Evolutionary conservation across 2,329 filamentous ascomycete genomes (phyloP), one percentile per base, ranked within the genome.

Genomic region (Xylariaceae sp.): DNA sequence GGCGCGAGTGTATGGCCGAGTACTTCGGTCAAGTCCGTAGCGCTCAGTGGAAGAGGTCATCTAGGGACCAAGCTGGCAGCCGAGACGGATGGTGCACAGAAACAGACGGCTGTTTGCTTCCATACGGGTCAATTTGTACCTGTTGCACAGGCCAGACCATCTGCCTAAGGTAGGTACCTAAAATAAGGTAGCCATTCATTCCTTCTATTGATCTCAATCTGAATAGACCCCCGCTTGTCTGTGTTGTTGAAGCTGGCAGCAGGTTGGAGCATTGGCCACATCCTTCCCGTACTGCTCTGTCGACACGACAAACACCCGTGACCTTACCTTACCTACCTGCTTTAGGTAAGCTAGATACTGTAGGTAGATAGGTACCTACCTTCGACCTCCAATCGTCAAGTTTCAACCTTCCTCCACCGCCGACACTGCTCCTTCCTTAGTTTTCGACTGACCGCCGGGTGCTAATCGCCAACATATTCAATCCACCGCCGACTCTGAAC

Each of bases 11-110:
- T 37, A 21, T 18, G 35, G 7, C 18, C 13, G n/a, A 18, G 13
- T 15, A 6, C 35, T 18, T 15, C n/a, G 7, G 35, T n/a, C n/a
- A n/a, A n/a, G n/a, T n/a, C n/a, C n/a, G n/a, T n/a, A n/a, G n/a
- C n/a, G n/a, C n/a, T n/a, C n/a, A n/a, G n/a, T n/a, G n/a, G n/a
- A n/a, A n/a, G 23, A 23, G 24, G 33, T 27, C 15, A 7, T 33
- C 15, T 20, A 11, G 27, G 35, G 16, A 35, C 32, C 8, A 55
- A 51, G 53, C 32, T 43, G 37, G 53, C 39, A 55, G 47, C 53
- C 53, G 53, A 55, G 47, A 55, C 47, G 52, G 53, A 47, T 46
- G 36, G 32, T n/a, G 45, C 21, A 47, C 21, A 53, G 44, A 48
- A 39, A 33, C 44, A 32, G 50, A 47, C 27, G 20, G 24, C 26